A percentile compares a stretch with the other conserved stretches of the same genome.
Conservation (phyloP, 2,329 filamentous ascomycete genomes). For the Metarhizium album region DNA sequence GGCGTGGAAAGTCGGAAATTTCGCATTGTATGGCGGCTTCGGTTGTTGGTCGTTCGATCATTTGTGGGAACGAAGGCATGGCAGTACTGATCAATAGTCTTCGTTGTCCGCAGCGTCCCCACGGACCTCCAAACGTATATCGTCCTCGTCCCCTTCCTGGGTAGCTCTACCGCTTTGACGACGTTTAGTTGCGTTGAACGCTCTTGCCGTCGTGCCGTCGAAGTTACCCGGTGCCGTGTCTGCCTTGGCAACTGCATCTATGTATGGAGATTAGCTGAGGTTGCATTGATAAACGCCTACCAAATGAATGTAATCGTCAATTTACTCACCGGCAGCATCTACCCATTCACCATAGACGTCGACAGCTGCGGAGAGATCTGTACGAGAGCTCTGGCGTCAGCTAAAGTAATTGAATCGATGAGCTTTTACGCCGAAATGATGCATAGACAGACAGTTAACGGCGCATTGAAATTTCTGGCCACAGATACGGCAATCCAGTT, state of each 20-base stretch:
- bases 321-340: slow-evolving; percentile 56
- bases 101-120: slow-evolving; percentile 44
- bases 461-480: slow-evolving; percentile 87
- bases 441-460: slow-evolving; percentile 64
- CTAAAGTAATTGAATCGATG: neutral
- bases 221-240: slow-evolving; percentile 20
- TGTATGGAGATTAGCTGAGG: neutral
- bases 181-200: slow-evolving; percentile 10
- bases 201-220: slow-evolving; percentile 15
- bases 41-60: neutral
- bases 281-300: neutral
- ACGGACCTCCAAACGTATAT: slow-evolving; percentile 40
- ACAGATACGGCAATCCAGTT: slow-evolving; percentile 83
- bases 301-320: neutral
- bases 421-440: neutral
- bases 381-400: neutral
- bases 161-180: slow-evolving; percentile 4
- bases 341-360: slow-evolving; percentile 99
- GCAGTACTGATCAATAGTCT: slow-evolving; percentile 34
- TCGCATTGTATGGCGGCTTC: neutral
- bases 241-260: slow-evolving; percentile 42
- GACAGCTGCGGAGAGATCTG: slow-evolving; percentile 80
- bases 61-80: neutral
- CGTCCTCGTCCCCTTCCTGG: slow-evolving; percentile 37
- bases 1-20: neutral